These are phyloP conservation scores for Fusarium sororula DNA, from an alignment of 2,329 filamentous ascomycete genomes.

Conservation along the genomic window DNA sequence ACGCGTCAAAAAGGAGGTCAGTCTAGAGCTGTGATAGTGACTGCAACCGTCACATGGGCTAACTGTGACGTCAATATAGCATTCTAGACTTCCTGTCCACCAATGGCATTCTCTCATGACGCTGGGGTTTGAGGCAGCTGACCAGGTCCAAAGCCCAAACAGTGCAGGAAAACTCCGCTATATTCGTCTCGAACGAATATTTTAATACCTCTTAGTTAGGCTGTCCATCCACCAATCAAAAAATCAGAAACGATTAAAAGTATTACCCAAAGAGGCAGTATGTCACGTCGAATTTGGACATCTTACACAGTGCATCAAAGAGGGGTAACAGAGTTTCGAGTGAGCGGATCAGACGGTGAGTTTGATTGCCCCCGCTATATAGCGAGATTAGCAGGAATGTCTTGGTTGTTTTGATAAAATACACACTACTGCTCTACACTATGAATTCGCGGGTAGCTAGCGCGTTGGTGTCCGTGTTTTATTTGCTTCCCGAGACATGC, in stretches of 20 bases:
- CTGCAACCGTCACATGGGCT: background rate
- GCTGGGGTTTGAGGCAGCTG: background rate
- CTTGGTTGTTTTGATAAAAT: background rate
- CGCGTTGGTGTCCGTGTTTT: background rate
- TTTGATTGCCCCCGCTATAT: background rate
- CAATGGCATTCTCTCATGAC: background rate
- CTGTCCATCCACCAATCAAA: background rate
- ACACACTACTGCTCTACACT: background rate
- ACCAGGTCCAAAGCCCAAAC: background rate
- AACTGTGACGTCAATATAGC: background rate
- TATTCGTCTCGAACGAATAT: background rate
- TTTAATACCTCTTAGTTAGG: background rate
- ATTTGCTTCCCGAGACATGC: background rate
- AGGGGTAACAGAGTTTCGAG: no score
- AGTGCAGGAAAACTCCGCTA: background rate
- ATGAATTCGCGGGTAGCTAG: background rate
- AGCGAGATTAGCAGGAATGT: background rate
- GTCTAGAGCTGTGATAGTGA: background rate
- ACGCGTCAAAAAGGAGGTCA: background rate
- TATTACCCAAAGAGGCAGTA: background rate
- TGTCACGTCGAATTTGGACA: background rate
- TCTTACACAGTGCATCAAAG: background rate
- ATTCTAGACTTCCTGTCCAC: background rate
- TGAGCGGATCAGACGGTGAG: background rate
- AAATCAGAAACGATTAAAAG: background rate